Conservation (phyloP, 352 stramenopile genomes). For the Phytopythium mirpurense region DNA sequence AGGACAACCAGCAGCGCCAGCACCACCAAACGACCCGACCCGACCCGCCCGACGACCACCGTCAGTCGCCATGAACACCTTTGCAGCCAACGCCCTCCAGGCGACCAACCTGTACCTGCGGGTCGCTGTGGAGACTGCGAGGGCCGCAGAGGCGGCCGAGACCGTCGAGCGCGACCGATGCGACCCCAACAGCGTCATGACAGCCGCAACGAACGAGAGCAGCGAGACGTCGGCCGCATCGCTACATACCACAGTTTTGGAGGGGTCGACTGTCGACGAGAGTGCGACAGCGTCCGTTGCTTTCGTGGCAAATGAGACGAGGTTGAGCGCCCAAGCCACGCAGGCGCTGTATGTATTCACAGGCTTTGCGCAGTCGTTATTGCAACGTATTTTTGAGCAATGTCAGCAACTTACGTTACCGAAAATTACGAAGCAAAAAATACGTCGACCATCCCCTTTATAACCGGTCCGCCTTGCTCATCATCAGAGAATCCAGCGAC, state of each 20-base stretch:
- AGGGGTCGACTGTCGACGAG: neutral
- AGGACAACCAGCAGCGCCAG: too few relatives aligned
- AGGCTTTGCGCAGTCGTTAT: too few relatives aligned
- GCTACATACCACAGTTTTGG: neutral
- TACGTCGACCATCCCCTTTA: too few relatives aligned
- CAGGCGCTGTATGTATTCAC: neutral
- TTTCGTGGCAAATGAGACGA: neutral
- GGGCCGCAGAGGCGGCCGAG: conserved; percentile 3
- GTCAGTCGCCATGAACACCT: conserved; percentile 2
- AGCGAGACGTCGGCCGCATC: neutral
- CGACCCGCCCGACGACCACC: too few relatives aligned
- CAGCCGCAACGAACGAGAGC: neutral
- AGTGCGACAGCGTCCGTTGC: too few relatives aligned
- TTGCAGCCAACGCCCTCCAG: conserved; percentile 1
- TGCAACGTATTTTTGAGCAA: too few relatives aligned
- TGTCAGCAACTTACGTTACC: too few relatives aligned
- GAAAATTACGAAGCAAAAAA: too few relatives aligned
- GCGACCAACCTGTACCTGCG: conserved; percentile 4
- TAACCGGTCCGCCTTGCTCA: too few relatives aligned
- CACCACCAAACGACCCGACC: neutral
- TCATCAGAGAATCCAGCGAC: too few relatives aligned
- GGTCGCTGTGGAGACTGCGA: neutral
- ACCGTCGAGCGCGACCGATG: neutral
- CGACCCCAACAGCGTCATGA: neutral
- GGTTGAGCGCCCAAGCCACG: neutral